phyloP scores from a whole-genome alignment of 2,329 filamentous ascomycete genomes.

The Xylariales sp. region DNA sequence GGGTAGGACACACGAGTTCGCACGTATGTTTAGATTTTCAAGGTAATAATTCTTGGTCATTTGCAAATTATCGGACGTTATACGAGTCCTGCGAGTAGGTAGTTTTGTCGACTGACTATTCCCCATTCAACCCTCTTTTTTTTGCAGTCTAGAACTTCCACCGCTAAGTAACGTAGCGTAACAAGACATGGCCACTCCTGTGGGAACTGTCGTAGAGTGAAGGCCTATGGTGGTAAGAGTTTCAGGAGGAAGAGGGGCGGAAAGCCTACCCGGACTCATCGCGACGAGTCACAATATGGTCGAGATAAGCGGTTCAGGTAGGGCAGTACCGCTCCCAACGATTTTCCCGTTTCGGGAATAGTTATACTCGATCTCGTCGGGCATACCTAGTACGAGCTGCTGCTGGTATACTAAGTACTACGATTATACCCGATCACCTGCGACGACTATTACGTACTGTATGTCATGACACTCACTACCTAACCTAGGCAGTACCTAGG shows the following conservation, averaged over 20 bases:
- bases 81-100: neutral
- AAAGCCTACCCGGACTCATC: neutral
- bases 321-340: conserved; percentile 15
- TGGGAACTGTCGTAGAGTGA: neutral
- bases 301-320: conserved; percentile 1
- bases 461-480: too few species aligned
- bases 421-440: too few species aligned
- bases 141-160: too few species aligned
- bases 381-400: too few species aligned
- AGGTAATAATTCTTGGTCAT: conserved; percentile 8
- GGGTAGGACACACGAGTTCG: neutral
- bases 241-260: neutral
- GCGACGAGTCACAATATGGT: conserved; percentile 9
- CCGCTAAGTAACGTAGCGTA: too few species aligned
- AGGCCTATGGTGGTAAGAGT: neutral
- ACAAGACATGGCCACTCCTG: neutral
- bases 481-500: neutral
- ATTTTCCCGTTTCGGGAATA: conserved; percentile 28
- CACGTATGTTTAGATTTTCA: neutral
- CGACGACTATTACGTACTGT: neutral
- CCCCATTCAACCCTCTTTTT: too few species aligned
- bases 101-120: too few species aligned
- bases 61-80: conserved; percentile 6
- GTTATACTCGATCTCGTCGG: neutral
- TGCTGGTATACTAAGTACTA: too few species aligned